Conservation (phyloP, 371 early-diverging fungal species). For the Haplosporangium sp. region DNA sequence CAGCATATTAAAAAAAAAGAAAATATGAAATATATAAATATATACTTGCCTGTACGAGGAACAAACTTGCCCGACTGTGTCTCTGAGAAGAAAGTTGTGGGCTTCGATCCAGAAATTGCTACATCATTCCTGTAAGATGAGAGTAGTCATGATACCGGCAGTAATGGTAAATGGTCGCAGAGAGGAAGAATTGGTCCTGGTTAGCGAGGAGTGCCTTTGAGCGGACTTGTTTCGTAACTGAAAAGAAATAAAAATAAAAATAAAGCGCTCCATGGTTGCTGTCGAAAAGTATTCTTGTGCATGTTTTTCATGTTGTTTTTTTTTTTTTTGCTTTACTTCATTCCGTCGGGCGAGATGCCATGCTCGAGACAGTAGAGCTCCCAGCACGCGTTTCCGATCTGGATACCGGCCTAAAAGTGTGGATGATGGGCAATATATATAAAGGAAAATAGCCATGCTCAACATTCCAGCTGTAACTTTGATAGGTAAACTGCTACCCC, state of each 20-base stretch:
- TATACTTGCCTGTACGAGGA: slow-evolving; percentile 18
- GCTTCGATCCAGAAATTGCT: slow-evolving; percentile 61
- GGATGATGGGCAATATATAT: not conserved
- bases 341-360: slow-evolving; percentile 96
- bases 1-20: no score
- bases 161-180: no score
- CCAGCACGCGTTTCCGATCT: slow-evolving; percentile 99
- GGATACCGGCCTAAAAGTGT: slow-evolving; percentile 94
- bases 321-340: slow-evolving; percentile 31
- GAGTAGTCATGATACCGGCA: not conserved
- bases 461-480: no score
- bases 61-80: slow-evolving; percentile 72
- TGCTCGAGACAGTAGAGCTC: slow-evolving; percentile 98
- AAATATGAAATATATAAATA: no score
- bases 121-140: not conserved
- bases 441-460: not conserved
- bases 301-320: no score
- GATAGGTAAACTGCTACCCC: no score
- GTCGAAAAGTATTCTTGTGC: no score
- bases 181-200: no score
- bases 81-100: slow-evolving; percentile 95
- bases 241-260: no score
- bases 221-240: no score
- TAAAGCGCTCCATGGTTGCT: no score
- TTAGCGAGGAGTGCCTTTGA: no score